A percentile compares a stretch with the other conserved stretches of the same genome.
phyloP scores from a whole-genome alignment of 1,284 basidiomycete genomes.

The Athelia sp. region DNA sequence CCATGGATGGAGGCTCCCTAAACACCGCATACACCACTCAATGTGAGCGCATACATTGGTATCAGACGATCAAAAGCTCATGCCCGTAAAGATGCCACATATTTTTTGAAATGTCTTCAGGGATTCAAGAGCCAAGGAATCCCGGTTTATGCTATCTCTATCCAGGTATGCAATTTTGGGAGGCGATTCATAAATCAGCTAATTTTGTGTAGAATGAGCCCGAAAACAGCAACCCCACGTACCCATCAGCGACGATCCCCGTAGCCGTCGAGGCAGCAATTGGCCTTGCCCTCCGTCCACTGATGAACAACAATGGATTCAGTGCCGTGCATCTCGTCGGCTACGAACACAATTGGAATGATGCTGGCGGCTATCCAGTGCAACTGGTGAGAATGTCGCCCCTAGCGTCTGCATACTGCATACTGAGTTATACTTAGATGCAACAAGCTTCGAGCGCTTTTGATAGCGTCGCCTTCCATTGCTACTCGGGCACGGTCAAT shows the following conservation, averaged over 20 bases:
- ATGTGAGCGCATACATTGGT: slow-evolving; percentile 21
- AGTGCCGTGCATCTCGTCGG: slow-evolving; percentile 43
- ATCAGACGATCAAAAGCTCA: not conserved
- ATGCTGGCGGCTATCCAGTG: slow-evolving; percentile 41
- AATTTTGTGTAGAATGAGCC: slow-evolving; percentile 37
- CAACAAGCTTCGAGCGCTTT: slow-evolving; percentile 40
- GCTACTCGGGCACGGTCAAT: slow-evolving; percentile 40
- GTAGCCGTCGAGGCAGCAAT: slow-evolving; percentile 40
- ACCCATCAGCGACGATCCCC: slow-evolving; percentile 42
- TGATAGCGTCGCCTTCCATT: slow-evolving; percentile 49
- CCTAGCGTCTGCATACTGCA: not conserved
- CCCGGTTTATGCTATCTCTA: slow-evolving; percentile 42
- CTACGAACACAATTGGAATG: slow-evolving; percentile 50
- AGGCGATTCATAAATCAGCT: not conserved
- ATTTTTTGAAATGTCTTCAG: slow-evolving; percentile 49
- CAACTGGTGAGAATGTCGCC: slow-evolving; percentile 18
- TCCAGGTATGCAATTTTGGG: slow-evolving; percentile 25
- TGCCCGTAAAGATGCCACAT: slow-evolving; percentile 39
- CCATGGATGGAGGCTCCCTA: slow-evolving; percentile 46
- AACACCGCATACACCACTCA: slow-evolving; percentile 25
- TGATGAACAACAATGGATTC: slow-evolving; percentile 46
- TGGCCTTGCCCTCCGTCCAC: slow-evolving; percentile 34
- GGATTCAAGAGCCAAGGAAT: slow-evolving; percentile 45
- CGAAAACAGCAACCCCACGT: slow-evolving; percentile 46
- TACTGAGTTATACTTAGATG: slow-evolving; percentile 28